Percentiles rank a stretch among this genome's conserved stretches.
Evolutionary conservation across 768 basidiomycete species (phyloP).

Genomic region (Termitomyces eurrhizus): DNA sequence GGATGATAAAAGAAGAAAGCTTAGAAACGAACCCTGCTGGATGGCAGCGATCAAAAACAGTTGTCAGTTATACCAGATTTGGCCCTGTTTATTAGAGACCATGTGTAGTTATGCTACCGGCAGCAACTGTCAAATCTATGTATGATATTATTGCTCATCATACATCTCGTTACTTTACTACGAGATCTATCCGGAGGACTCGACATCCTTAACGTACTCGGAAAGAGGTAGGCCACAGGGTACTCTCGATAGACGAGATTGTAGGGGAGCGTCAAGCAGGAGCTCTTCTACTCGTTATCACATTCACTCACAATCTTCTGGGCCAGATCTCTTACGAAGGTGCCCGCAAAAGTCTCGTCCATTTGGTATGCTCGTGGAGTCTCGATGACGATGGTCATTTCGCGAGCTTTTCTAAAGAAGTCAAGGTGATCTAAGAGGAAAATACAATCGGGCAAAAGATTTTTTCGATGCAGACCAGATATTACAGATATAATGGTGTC

Average conservation of each 20-base stretch:
- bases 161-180: too few relatives aligned
- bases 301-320: not conserved
- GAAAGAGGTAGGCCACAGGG: not conserved
- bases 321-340: not conserved
- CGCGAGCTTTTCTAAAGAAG: not conserved
- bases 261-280: not conserved
- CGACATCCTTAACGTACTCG: not conserved
- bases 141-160: too few relatives aligned
- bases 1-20: not conserved
- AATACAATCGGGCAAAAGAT: not conserved
- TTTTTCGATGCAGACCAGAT: not conserved
- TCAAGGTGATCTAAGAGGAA: not conserved
- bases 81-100: constrained; percentile 4
- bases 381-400: not conserved
- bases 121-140: too few relatives aligned
- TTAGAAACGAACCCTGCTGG: constrained; percentile 1
- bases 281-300: not conserved
- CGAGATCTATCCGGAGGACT: too few relatives aligned
- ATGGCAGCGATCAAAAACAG: not conserved
- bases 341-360: not conserved
- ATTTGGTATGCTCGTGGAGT: not conserved
- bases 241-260: not conserved
- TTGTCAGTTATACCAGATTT: constrained; percentile 2
- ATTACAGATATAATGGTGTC: not conserved
- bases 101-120: too few relatives aligned